These are phyloP conservation scores for Gracilaria caudata DNA, from an alignment of 23 red algal genomes.

Conservation along the genomic window DNA sequence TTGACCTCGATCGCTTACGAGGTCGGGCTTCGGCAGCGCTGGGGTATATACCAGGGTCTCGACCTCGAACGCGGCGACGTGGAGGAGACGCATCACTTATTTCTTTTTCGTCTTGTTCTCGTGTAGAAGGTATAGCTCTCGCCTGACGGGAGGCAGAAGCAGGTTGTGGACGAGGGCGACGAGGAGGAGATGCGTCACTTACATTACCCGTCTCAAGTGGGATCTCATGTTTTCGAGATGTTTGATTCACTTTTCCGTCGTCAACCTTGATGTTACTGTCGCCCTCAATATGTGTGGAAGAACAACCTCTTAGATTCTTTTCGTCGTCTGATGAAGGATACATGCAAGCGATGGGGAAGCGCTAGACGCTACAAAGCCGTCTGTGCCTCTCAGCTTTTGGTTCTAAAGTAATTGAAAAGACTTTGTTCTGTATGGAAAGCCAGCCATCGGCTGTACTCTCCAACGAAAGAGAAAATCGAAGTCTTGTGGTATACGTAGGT, in stretches of 20 bases:
- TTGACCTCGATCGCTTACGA: conserved; percentile 24
- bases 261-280: background rate
- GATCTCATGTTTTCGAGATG: conserved; percentile 17
- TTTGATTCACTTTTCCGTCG: background rate
- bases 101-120: conserved; percentile 25
- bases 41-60: conserved; percentile 2
- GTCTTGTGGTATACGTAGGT: conserved; percentile 6
- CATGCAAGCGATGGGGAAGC: conserved; percentile 16
- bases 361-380: conserved; percentile 29
- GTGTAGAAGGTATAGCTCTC: background rate
- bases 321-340: conserved; percentile 38
- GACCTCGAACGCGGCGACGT: conserved; percentile 36
- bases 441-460: conserved; percentile 18
- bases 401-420: conserved; percentile 20
- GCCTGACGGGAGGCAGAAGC: conserved; percentile 23
- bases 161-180: conserved; percentile 45
- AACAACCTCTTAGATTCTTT: conserved; percentile 30
- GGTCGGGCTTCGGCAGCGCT: conserved; percentile 14
- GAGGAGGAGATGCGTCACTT: conserved; percentile 67
- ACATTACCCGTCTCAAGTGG: conserved; percentile 26
- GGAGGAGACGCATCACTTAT: conserved; percentile 39
- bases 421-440: conserved; percentile 3
- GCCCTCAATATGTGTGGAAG: conserved; percentile 24
- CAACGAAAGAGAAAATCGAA: conserved; percentile 9
- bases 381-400: background rate